Percentiles rank a stretch among this genome's conserved stretches.
Conservation (phyloP, 2,329 filamentous ascomycete genomes). For the Claviceps monticola region DNA sequence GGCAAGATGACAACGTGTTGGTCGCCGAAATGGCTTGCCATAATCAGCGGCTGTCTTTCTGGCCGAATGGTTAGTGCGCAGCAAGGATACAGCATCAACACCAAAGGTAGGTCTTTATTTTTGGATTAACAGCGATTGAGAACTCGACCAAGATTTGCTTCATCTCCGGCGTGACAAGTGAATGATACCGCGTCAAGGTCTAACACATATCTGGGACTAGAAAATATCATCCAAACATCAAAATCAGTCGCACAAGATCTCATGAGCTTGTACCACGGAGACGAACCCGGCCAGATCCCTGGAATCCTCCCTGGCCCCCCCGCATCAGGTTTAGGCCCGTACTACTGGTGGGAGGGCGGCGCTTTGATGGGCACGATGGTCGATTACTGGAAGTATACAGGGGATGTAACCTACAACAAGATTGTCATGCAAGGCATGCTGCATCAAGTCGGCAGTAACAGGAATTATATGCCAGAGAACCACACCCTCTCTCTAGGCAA, state of each 20-base stretch:
- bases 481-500: slow-evolving; percentile 39
- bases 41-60: slow-evolving; percentile 3
- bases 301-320: slow-evolving; percentile 27
- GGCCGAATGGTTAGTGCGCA: slow-evolving; percentile 7
- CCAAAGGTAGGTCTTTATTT: slow-evolving; percentile 12
- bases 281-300: slow-evolving; percentile 21
- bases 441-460: slow-evolving; percentile 34
- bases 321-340: slow-evolving; percentile 17
- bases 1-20: neutral
- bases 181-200: no score
- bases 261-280: slow-evolving; percentile 24
- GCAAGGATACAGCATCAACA: slow-evolving; percentile 18
- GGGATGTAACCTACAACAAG: slow-evolving; percentile 41
- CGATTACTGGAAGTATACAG: slow-evolving; percentile 49
- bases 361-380: slow-evolving; percentile 46
- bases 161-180: neutral
- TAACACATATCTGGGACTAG: slow-evolving; percentile 4
- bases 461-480: slow-evolving; percentile 41
- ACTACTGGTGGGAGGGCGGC: slow-evolving; percentile 50
- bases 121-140: neutral
- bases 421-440: slow-evolving; percentile 35
- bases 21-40: neutral
- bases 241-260: slow-evolving; percentile 20
- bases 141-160: neutral
- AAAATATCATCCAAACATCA: slow-evolving; percentile 19